A percentile compares a stretch with the other conserved stretches of the same genome.
Evolutionary conservation across 306 rosid genomes (phyloP).

Genomic region (Pyrus bretschneideri): DNA sequence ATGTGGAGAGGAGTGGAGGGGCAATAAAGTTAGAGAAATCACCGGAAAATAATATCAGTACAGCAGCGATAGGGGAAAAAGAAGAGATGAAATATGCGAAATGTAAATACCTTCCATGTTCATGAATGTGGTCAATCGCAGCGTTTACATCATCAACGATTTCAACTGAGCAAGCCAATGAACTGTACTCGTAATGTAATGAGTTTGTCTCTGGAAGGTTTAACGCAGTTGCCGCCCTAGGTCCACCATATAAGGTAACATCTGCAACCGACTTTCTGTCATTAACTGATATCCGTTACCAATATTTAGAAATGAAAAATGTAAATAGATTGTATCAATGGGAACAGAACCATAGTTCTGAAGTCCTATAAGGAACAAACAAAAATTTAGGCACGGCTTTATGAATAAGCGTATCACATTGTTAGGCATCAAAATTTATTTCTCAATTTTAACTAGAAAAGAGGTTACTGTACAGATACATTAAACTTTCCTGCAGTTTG

Average conservation of each 20-base stretch:
- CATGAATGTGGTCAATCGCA: slow-evolving; percentile 73
- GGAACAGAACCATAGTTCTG: neutral
- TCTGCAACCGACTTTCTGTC: slow-evolving; percentile 35
- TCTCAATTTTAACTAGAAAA: neutral
- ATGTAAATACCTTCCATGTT: slow-evolving; percentile 59
- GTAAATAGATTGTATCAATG: neutral
- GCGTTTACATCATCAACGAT: slow-evolving; percentile 67
- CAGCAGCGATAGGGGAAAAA: neutral
- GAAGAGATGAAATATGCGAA: neutral
- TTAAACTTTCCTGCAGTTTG: neutral
- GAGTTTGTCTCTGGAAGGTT: slow-evolving; percentile 40
- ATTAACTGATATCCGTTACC: neutral
- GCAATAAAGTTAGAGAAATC: neutral
- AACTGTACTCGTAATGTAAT: slow-evolving; percentile 68
- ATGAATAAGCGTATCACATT: neutral
- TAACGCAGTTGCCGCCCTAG: slow-evolving; percentile 51
- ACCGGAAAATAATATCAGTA: neutral
- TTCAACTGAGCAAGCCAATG: slow-evolving; percentile 74
- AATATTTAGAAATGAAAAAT: neutral
- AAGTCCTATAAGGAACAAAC: neutral
- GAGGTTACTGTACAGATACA: neutral
- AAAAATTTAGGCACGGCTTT: neutral
- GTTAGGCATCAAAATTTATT: neutral
- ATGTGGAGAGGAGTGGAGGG: slow-evolving; percentile 1
- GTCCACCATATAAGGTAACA: slow-evolving; percentile 70